phyloP scores from a whole-genome alignment of 129 eudicot species.

The Saussurea involucrata region DNA sequence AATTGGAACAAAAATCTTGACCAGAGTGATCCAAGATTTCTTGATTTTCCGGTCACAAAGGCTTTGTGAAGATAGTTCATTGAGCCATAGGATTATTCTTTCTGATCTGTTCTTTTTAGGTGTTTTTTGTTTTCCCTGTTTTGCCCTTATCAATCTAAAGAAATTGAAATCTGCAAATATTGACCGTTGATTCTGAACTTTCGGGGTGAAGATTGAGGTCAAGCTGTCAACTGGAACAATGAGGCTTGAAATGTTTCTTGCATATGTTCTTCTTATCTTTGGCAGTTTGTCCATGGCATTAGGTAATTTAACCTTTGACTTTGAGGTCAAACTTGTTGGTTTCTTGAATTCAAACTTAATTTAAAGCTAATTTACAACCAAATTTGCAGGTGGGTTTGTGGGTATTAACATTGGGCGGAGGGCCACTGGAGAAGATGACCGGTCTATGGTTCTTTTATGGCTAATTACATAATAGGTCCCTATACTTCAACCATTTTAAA shows the following conservation, averaged over 20 bases:
- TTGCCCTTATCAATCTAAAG: not conserved
- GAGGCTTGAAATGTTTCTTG: no score
- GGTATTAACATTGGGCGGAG: slow-evolving; percentile 83
- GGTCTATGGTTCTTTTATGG: no score
- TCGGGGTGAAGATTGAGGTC: slow-evolving; percentile 12
- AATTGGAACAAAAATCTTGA: not conserved
- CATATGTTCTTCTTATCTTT: no score
- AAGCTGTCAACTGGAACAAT: no score
- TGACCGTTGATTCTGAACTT: slow-evolving; percentile 11
- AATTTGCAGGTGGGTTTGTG: slow-evolving; percentile 58
- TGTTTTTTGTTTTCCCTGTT: not conserved
- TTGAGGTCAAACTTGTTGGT: no score
- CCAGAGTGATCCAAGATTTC: not conserved
- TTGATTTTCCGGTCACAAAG: not conserved
- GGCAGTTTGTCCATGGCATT: no score
- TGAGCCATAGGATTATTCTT: not conserved
- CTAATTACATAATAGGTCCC: no score
- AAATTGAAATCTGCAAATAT: not conserved
- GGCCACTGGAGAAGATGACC: no score
- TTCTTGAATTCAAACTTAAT: slow-evolving; percentile 7
- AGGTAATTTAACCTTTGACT: no score
- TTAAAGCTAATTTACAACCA: not conserved
- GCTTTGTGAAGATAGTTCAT: not conserved
- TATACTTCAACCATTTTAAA: no score
- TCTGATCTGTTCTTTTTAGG: not conserved